phyloP scores from a whole-genome alignment of 345 rosid genomes.

The Brassica juncea region DNA sequence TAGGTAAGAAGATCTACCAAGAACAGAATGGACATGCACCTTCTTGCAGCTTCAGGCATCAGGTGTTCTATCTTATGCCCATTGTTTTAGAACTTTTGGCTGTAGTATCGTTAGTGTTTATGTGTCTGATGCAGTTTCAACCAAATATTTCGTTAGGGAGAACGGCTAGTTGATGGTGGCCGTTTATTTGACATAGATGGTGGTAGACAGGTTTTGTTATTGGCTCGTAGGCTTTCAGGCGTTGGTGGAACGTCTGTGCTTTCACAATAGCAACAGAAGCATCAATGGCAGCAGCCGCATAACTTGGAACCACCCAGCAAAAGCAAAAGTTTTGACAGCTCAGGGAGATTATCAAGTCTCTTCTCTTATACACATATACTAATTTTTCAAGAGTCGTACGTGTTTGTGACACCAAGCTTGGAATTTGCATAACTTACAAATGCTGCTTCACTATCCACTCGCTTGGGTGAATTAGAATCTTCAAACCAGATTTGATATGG shows the following conservation, averaged over 20 bases:
- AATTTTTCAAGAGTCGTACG: too few species aligned
- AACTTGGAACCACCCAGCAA: too few species aligned
- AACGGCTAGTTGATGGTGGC: slow-evolving; percentile 63
- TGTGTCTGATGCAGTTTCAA: slow-evolving; percentile 20
- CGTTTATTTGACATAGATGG: slow-evolving; percentile 78
- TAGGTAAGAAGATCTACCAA: slow-evolving; percentile 42
- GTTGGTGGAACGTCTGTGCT: slow-evolving; percentile 59
- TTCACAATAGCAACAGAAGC: slow-evolving; percentile 41
- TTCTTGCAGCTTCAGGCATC: slow-evolving; percentile 50
- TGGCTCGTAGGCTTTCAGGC: slow-evolving; percentile 64
- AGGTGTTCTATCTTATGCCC: slow-evolving; percentile 45
- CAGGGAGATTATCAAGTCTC: too few species aligned
- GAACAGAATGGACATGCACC: slow-evolving; percentile 38
- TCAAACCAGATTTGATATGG: too few species aligned
- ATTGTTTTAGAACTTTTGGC: not conserved
- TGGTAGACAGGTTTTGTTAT: slow-evolving; percentile 50
- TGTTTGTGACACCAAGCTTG: too few species aligned
- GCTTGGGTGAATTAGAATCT: too few species aligned
- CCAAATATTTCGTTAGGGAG: slow-evolving; percentile 43
- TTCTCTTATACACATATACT: too few species aligned
- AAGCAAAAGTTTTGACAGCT: too few species aligned
- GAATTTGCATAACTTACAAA: too few species aligned
- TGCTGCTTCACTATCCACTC: too few species aligned
- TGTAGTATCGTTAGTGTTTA: not conserved
- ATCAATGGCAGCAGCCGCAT: too few species aligned